Evolutionary conservation across 2,329 filamentous ascomycete species (phyloP), one percentile per base, ranked within the genome.

Genomic region (Penicillium sp.): DNA sequence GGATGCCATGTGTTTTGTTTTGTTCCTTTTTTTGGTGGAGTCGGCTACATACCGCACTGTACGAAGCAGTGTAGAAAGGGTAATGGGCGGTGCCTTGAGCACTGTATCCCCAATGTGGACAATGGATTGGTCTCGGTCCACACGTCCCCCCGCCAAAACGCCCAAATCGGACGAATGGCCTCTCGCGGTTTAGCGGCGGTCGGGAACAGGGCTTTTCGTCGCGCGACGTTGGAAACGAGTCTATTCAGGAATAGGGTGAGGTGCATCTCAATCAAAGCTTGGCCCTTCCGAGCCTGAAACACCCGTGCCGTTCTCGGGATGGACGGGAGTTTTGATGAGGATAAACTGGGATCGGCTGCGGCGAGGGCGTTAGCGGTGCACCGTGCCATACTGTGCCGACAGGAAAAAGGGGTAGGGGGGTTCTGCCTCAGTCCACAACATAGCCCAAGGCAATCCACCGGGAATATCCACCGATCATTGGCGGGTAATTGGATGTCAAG

Each of bases 351-450:
- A 36, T 33, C 30, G 31, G 39, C 27, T 43, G 33, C 27, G n/a
- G 30, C 38, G 11, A 39, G 2, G 20, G 9, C 7, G 25, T 5
- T 27, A 27, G 25, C 4, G 20, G 20, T 22, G 20, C 25, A 27
- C 25, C 25, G 25, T 27, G 25, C 6, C 25, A 27, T 27, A 2
- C 25, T 9, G 25, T 4, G 3, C 25, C 25, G 44, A 47, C 47
- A 44, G 24, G 46, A 57, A 57, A 58, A 58, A 47, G 48, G 56
- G 56, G 54, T 35, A 51, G 36, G 36, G 44, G 35, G 18, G 11
- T 11, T 16, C 5, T 18, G 9, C 10, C 20, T 22, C 4, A 40
- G 33, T 46, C 11, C 38, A 33, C 27, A 22, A 22, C 20, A 22
- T 4, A 22, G 20, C 20, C 20, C 20, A 22, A 22, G 4, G 20